Evolutionary conservation across 2,329 filamentous ascomycete species (phyloP), one percentile per base, ranked within the genome.

Genomic region (Epichloe scottii): DNA sequence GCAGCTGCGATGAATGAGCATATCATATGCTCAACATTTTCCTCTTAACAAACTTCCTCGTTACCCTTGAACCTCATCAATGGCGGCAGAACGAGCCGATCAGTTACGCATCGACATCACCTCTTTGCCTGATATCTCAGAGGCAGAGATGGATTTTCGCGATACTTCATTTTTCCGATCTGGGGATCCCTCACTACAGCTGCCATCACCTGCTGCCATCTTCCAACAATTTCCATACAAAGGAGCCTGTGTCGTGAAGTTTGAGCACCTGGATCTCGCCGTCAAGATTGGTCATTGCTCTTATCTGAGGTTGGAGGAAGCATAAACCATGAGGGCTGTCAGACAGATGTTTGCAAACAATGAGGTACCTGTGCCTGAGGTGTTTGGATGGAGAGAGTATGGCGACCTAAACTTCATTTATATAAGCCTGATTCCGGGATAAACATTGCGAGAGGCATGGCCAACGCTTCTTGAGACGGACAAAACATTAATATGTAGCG

Each of bases 361-460:
- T 17, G 15, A 39, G 37, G 14, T 39, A 1, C 37, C 15, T 39
- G 15, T 39, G 5, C 37, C 37, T 39, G 15, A 39, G 14, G 15
- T 39, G n/a, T 39, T 39, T 39, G 15, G 15, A 39, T 39, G 15
- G 37, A 39, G 37, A 39, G n/a, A 39, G 37, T 3, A 39, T 39
- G 5, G 37, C 15, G 5, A n/a, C 14, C 37, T 3, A 17, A 48
- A 26, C 10, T 59, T 59, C 41, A 55, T 61, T 58, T 57, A 30
- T 10, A 60, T 58, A 55, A 56, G 55, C 39, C 55, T 58, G 5
- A 43, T 60, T 33, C 49, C 14, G 0, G 58, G 57, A 2, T 4
- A 50, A 33, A 59, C 51, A 26, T 44, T 62, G 53, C 51, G 57
- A 52, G 34, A 56, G 34, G 54, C 50, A 15, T 62, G 58, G 55